Evolutionary conservation across 2,329 filamentous ascomycete genomes (phyloP).

Genomic region (Talaromyces rugulosus): DNA sequence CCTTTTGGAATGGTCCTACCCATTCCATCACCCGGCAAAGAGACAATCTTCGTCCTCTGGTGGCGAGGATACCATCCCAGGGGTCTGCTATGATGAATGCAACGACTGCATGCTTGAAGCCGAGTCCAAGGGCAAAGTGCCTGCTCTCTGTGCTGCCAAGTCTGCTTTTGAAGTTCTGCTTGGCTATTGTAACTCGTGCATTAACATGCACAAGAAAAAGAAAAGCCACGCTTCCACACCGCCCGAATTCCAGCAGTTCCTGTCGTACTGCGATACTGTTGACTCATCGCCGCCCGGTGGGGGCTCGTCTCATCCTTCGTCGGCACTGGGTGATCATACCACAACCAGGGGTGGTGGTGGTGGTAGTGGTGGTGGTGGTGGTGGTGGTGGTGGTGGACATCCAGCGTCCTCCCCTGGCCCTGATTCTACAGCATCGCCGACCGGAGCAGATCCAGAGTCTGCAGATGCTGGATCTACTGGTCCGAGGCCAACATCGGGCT

Average conservation of each 20-base stretch:
- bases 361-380: too few species aligned
- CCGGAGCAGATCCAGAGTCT: not conserved
- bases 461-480: not conserved
- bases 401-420: not conserved
- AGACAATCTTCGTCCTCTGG: not conserved
- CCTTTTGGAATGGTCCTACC: not conserved
- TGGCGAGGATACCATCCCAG: slow-evolving; percentile 27
- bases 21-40: not conserved
- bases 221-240: not conserved
- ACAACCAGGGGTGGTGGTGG: not conserved
- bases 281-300: not conserved
- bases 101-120: slow-evolving; percentile 49
- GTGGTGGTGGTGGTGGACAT: not conserved
- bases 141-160: slow-evolving; percentile 9
- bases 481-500: not conserved
- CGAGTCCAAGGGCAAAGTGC: slow-evolving; percentile 45
- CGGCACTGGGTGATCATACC: not conserved
- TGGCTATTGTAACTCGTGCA: slow-evolving; percentile 7
- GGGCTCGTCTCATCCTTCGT: not conserved
- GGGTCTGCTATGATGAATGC: slow-evolving; percentile 52
- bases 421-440: not conserved
- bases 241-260: slow-evolving; percentile 13
- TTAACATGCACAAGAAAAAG: slow-evolving; percentile 1
- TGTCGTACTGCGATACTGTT: slow-evolving; percentile 12
- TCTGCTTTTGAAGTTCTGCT: slow-evolving; percentile 15